Percentiles rank a stretch among this genome's conserved stretches.
These are phyloP conservation scores for Draba incana DNA, from an alignment of 345 rosid genomes.

Conservation along the genomic window DNA sequence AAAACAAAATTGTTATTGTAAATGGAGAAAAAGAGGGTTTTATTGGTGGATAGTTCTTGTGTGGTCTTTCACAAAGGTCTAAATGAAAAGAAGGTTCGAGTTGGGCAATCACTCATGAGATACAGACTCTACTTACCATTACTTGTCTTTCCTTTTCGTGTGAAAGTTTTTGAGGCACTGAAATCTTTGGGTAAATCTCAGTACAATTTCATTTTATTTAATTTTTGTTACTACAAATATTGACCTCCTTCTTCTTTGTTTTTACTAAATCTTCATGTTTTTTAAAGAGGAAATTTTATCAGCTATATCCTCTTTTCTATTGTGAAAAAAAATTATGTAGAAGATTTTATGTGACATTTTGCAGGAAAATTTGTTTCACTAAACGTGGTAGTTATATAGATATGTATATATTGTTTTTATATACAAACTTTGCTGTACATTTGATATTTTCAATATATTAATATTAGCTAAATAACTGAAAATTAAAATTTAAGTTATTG, in stretches of 20 bases:
- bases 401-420: background rate
- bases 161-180: constrained; percentile 41
- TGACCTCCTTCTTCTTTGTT: constrained; percentile 14
- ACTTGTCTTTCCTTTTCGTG: constrained; percentile 44
- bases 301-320: constrained; percentile 15
- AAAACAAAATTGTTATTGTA: background rate
- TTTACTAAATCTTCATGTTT: constrained; percentile 33
- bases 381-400: constrained; percentile 2
- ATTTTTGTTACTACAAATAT: constrained; percentile 15
- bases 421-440: background rate
- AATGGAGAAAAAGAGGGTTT: background rate
- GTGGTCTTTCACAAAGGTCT: constrained; percentile 44
- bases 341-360: constrained; percentile 5
- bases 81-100: constrained; percentile 42
- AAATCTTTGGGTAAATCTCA: constrained; percentile 33
- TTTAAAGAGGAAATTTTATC: constrained; percentile 27
- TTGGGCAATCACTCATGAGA: constrained; percentile 46
- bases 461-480: no score
- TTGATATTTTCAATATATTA: background rate
- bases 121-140: constrained; percentile 45
- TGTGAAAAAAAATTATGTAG: background rate
- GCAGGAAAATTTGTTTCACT: constrained; percentile 25
- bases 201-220: background rate
- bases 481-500: no score
- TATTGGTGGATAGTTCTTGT: constrained; percentile 38